These are phyloP conservation scores for Melocanna baccifera DNA, from an alignment of 176 grass and related monocot genomes.

Conservation along the genomic window DNA sequence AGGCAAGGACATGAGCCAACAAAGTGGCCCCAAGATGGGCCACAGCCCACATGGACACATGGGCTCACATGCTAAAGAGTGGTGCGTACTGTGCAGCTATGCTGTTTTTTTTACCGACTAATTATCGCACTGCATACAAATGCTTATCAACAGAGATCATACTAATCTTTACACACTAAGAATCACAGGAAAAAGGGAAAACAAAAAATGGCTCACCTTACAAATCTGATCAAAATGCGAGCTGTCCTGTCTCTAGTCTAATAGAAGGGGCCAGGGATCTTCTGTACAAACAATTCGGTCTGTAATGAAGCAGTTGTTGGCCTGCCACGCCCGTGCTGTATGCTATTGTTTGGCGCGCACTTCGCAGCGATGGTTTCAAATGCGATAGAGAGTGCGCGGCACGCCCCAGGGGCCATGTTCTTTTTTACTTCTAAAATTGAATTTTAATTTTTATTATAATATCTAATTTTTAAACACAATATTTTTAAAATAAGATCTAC, in stretches of 20 bases:
- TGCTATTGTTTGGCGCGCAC: not conserved
- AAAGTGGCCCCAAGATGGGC: not conserved
- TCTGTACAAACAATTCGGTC: not conserved
- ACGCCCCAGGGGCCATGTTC: no score
- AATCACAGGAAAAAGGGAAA: not conserved
- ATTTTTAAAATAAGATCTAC: no score
- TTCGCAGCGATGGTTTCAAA: not conserved
- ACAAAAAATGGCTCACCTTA: not conserved
- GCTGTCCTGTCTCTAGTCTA: not conserved
- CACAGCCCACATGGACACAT: not conserved
- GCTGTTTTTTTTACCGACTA: not conserved
- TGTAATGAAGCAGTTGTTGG: not conserved
- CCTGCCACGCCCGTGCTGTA: not conserved
- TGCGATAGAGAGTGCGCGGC: no score
- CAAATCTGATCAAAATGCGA: not conserved
- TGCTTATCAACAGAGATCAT: not conserved
- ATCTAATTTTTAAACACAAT: no score
- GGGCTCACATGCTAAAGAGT: slow-evolving; percentile 18
- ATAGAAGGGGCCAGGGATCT: not conserved
- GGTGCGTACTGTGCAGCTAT: not conserved
- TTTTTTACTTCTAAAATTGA: no score
- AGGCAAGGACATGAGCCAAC: not conserved
- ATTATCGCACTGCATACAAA: not conserved
- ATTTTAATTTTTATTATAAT: no score
- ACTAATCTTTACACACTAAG: not conserved